A percentile compares a stretch with the other conserved stretches of the same genome.
Evolutionary conservation across 2,329 filamentous ascomycete genomes (phyloP).

Genomic region (Fusarium humuli): DNA sequence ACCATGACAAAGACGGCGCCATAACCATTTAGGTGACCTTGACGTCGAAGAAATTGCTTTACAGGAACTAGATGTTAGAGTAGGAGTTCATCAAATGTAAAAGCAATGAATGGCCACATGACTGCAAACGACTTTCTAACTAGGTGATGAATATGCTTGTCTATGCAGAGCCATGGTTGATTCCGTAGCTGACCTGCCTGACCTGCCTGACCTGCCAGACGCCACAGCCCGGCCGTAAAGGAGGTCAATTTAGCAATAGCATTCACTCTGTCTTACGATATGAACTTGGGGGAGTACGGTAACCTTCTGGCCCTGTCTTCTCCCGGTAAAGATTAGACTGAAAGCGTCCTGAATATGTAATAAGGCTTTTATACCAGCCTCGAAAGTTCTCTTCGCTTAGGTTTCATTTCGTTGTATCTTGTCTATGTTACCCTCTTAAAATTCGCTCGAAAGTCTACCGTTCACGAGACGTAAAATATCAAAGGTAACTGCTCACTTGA

Average conservation of each 20-base stretch:
- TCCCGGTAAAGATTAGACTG: neutral
- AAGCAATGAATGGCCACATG: slow-evolving; percentile 28
- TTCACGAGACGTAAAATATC: slow-evolving; percentile 3
- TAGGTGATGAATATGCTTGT: neutral
- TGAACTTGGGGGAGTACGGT: neutral
- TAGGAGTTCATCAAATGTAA: slow-evolving; percentile 38
- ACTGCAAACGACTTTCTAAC: neutral
- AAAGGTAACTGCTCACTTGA: slow-evolving; percentile 21
- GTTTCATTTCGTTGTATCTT: neutral
- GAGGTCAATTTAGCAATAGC: too few species aligned
- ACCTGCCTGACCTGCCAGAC: neutral
- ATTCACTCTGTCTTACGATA: neutral
- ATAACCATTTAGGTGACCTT: slow-evolving; percentile 5
- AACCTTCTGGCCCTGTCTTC: neutral
- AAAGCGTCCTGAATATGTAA: neutral
- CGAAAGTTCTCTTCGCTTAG: neutral
- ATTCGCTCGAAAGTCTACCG: neutral
- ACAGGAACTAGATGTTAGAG: slow-evolving; percentile 38
- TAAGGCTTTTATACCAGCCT: neutral
- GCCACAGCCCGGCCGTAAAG: too few species aligned
- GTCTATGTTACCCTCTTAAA: neutral
- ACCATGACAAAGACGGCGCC: slow-evolving; percentile 11
- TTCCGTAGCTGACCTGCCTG: neutral
- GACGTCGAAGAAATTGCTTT: slow-evolving; percentile 11
- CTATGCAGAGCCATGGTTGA: neutral